These are phyloP conservation scores for Beauveria rudraprayagi DNA, from an alignment of 2,329 filamentous ascomycete genomes.

Conservation along the genomic window DNA sequence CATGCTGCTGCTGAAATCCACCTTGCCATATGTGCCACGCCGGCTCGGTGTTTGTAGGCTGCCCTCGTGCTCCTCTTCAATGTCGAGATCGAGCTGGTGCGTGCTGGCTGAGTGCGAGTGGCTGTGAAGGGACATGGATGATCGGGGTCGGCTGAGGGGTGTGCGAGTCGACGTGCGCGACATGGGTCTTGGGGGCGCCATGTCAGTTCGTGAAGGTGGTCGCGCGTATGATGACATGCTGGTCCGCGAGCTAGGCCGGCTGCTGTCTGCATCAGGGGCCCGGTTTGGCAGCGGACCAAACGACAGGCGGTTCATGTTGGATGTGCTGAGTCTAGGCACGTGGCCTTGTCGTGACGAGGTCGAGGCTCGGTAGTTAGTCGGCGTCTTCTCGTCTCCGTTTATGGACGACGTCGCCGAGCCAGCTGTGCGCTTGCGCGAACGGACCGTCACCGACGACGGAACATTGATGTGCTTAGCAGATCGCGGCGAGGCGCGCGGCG, in stretches of 20 bases:
- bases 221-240: constrained; percentile 50
- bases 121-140: constrained; percentile 57
- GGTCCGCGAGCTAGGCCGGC: constrained; percentile 65
- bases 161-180: constrained; percentile 61
- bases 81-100: constrained; percentile 44
- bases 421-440: constrained; percentile 60
- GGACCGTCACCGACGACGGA: constrained; percentile 53
- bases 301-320: constrained; percentile 54
- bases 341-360: constrained; percentile 39
- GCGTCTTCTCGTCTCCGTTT: constrained; percentile 44
- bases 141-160: constrained; percentile 61
- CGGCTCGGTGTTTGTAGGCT: constrained; percentile 46
- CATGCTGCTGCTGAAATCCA: constrained; percentile 32
- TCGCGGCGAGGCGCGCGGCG: constrained; percentile 73
- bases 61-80: constrained; percentile 34
- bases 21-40: constrained; percentile 43
- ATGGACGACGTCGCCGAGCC: constrained; percentile 46
- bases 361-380: constrained; percentile 31
- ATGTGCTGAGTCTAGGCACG: constrained; percentile 51
- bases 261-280: constrained; percentile 36
- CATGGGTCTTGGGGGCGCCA: constrained; percentile 50
- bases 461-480: constrained; percentile 35
- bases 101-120: constrained; percentile 52
- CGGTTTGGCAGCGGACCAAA: constrained; percentile 55
- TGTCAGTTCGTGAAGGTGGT: constrained; percentile 46